These are phyloP conservation scores for Trichophyton mentagrophytes DNA, from an alignment of 2,329 filamentous ascomycete genomes.

Conservation along the genomic window DNA sequence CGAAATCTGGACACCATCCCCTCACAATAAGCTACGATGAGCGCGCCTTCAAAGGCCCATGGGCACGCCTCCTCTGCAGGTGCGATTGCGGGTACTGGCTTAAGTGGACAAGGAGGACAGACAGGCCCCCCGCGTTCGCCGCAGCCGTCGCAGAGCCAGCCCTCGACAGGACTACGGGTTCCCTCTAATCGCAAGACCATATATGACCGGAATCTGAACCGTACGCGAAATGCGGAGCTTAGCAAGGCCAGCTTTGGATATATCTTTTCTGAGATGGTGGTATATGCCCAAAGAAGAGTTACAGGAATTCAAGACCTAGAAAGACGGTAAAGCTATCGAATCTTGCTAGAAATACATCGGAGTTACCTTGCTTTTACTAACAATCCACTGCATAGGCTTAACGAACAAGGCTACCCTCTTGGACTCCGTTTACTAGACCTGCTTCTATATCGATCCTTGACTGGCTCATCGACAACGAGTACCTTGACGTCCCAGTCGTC, in stretches of 20 bases:
- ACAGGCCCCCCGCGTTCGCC: background rate
- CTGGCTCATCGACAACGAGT: conserved; percentile 70
- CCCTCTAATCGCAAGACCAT: conserved; percentile 93
- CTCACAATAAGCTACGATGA: conserved; percentile 3
- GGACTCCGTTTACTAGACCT: conserved; percentile 92
- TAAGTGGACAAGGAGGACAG: background rate
- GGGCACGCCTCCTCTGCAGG: conserved; percentile 12
- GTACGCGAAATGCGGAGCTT: conserved; percentile 73
- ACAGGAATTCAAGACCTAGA: conserved; percentile 90
- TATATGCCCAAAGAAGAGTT: conserved; percentile 80
- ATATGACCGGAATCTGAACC: conserved; percentile 90
- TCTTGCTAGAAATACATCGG: background rate
- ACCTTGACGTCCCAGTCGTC: conserved; percentile 61
- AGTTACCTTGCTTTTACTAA: background rate
- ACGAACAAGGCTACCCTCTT: conserved; percentile 82
- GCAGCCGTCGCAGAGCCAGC: conserved; percentile 10
- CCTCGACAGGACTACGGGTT: conserved; percentile 56
- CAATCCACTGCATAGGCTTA: conserved; percentile 49
- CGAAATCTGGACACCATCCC: background rate
- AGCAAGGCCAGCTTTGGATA: conserved; percentile 92
- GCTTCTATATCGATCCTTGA: conserved; percentile 72
- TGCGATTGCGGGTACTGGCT: conserved; percentile 5
- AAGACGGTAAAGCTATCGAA: conserved; percentile 50
- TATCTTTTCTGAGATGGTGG: conserved; percentile 91
- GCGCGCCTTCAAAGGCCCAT: conserved; percentile 9